Percentiles rank a stretch among this genome's conserved stretches.
Evolutionary conservation across 805 yeast genomes (phyloP).

Genomic region (Saturnispora dispora): DNA sequence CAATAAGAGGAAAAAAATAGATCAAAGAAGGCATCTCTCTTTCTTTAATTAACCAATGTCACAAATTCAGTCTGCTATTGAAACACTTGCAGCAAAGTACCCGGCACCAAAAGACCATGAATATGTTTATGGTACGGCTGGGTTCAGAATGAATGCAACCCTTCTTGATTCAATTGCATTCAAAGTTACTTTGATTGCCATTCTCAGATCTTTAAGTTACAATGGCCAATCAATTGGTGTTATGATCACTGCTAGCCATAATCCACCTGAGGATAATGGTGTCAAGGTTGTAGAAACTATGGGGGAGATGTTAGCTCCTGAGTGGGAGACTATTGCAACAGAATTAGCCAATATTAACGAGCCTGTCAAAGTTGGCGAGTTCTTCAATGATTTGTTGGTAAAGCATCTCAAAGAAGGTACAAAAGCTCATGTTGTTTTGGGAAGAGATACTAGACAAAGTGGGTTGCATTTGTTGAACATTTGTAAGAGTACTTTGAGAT

Average conservation of each 20-base stretch:
- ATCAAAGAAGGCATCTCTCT: neutral
- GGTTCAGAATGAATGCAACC: slow-evolving; percentile 72
- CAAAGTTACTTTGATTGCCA: slow-evolving; percentile 75
- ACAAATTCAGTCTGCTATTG: neutral
- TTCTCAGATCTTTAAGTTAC: slow-evolving; percentile 66
- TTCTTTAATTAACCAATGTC: neutral
- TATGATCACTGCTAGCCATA: slow-evolving; percentile 94
- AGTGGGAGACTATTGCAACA: slow-evolving; percentile 84
- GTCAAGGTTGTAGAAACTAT: slow-evolving; percentile 89
- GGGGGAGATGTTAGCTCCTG: slow-evolving; percentile 78
- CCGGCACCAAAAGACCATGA: slow-evolving; percentile 36
- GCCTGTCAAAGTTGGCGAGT: neutral
- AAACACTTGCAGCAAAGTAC: slow-evolving; percentile 19
- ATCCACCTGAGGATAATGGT: slow-evolving; percentile 87
- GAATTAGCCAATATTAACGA: slow-evolving; percentile 50
- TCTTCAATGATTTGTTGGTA: slow-evolving; percentile 17
- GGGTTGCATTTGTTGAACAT: slow-evolving; percentile 58
- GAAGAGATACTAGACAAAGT: slow-evolving; percentile 82
- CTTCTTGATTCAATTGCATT: slow-evolving; percentile 73
- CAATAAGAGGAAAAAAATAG: neutral
- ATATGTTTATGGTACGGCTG: slow-evolving; percentile 92
- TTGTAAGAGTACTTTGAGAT: slow-evolving; percentile 50
- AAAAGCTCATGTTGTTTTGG: slow-evolving; percentile 49
- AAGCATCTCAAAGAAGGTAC: slow-evolving; percentile 36
- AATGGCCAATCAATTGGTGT: slow-evolving; percentile 69